Percentiles rank a stretch among this genome's conserved stretches.
These are phyloP conservation scores for Venturia asperata DNA, from an alignment of 2,329 filamentous ascomycete genomes.

Conservation along the genomic window DNA sequence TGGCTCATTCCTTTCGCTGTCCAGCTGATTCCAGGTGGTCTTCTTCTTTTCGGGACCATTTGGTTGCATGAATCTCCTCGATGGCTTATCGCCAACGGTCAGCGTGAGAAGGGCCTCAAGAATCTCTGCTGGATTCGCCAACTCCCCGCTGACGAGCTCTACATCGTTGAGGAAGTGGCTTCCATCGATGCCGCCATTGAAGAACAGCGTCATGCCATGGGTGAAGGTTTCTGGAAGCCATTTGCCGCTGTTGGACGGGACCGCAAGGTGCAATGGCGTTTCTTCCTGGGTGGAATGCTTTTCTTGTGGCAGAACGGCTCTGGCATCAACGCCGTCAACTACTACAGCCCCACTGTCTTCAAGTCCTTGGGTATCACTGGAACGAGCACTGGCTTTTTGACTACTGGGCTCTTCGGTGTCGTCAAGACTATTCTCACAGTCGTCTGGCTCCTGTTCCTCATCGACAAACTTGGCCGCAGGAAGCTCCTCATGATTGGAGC, in stretches of 20 bases:
- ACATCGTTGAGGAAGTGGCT: constrained; percentile 66
- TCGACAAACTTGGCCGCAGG: constrained; percentile 57
- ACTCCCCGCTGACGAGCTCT: constrained; percentile 50
- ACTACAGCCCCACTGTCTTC: constrained; percentile 56
- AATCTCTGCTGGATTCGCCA: constrained; percentile 58
- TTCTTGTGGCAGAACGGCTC: constrained; percentile 74
- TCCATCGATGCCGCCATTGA: constrained; percentile 65
- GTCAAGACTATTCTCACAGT: constrained; percentile 65
- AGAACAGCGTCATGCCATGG: constrained; percentile 54
- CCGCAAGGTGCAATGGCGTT: constrained; percentile 58
- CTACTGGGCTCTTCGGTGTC: constrained; percentile 70
- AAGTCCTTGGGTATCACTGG: constrained; percentile 55
- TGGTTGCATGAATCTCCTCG: constrained; percentile 41
- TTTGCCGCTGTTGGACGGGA: constrained; percentile 52
- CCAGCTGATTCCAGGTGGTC: constrained; percentile 59
- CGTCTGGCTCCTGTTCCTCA: constrained; percentile 61
- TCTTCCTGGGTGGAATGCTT: constrained; percentile 65
- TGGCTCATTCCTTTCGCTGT: constrained; percentile 51
- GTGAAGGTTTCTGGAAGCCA: constrained; percentile 67
- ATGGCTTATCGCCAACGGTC: constrained; percentile 39
- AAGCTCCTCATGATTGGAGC: constrained; percentile 61
- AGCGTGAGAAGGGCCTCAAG: constrained; percentile 35
- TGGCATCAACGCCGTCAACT: constrained; percentile 69
- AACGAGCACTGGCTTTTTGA: constrained; percentile 53
- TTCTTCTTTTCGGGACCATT: constrained; percentile 43